Percentiles rank a stretch among this genome's conserved stretches.
These are phyloP conservation scores for Trichoderma erinaceum DNA, from an alignment of 495 filamentous ascomycete genomes.

Conservation along the genomic window DNA sequence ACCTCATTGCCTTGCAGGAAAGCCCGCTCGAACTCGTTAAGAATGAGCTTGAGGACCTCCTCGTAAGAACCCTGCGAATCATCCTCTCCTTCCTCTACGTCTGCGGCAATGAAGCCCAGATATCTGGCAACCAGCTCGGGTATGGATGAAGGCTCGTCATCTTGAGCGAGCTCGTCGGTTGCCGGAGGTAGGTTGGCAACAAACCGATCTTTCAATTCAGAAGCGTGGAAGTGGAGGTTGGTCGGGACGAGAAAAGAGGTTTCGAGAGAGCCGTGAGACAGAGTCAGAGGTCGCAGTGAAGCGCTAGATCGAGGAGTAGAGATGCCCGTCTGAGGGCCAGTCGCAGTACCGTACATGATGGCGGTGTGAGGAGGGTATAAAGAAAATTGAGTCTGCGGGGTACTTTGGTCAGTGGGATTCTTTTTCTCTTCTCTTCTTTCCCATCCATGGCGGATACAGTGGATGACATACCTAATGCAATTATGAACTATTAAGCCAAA, in stretches of 20 bases:
- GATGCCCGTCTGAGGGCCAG: slow-evolving; percentile 86
- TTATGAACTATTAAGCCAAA: background rate
- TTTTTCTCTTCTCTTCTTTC: background rate
- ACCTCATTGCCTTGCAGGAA: slow-evolving; percentile 95
- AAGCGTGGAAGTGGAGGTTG: slow-evolving; percentile 88
- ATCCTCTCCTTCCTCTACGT: slow-evolving; percentile 88
- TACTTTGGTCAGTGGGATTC: background rate
- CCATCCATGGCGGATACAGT: background rate
- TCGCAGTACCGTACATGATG: slow-evolving; percentile 78
- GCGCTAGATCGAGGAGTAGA: slow-evolving; percentile 86
- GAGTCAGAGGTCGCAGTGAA: slow-evolving; percentile 79
- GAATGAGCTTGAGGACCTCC: slow-evolving; percentile 78
- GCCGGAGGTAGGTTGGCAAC: slow-evolving; percentile 74
- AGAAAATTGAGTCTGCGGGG: slow-evolving; percentile 8
- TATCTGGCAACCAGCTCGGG: slow-evolving; percentile 87
- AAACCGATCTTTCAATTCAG: slow-evolving; percentile 84
- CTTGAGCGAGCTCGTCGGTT: slow-evolving; percentile 93
- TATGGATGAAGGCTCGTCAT: slow-evolving; percentile 93
- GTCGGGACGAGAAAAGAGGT: slow-evolving; percentile 92
- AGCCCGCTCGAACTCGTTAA: slow-evolving; percentile 92
- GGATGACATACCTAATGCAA: background rate
- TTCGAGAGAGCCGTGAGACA: slow-evolving; percentile 90
- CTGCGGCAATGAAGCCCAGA: slow-evolving; percentile 76
- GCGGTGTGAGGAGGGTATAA: slow-evolving; percentile 19
- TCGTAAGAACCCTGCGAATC: slow-evolving; percentile 75